These are phyloP conservation scores for Podospora conica DNA, from an alignment of 495 filamentous ascomycete genomes.

Conservation along the genomic window DNA sequence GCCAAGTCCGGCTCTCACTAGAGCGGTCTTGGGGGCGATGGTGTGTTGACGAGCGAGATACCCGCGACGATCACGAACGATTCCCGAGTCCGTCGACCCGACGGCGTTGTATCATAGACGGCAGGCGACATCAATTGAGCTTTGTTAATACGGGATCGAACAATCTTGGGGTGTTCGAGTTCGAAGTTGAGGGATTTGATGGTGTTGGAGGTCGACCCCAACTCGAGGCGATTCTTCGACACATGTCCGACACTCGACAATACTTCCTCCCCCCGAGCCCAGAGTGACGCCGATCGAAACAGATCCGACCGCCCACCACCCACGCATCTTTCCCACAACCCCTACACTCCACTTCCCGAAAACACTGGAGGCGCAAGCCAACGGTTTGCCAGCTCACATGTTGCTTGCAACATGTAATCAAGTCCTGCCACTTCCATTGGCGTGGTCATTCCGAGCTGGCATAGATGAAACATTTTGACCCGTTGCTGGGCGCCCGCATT, in stretches of 20 bases:
- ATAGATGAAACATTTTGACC: slow-evolving; percentile 27
- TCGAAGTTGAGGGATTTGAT: neutral
- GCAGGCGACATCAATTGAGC: slow-evolving; percentile 30
- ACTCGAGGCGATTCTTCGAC: no score
- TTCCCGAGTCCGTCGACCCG: slow-evolving; percentile 12
- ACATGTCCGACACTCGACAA: no score
- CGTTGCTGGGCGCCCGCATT: slow-evolving; percentile 34
- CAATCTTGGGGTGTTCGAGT: neutral
- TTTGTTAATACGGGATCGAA: slow-evolving; percentile 14
- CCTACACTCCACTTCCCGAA: neutral
- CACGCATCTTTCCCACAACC: neutral
- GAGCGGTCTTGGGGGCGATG: slow-evolving; percentile 8
- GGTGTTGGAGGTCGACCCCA: neutral
- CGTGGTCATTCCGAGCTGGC: slow-evolving; percentile 34
- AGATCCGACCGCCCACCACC: neutral
- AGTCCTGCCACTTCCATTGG: slow-evolving; percentile 25
- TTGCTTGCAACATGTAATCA: slow-evolving; percentile 27
- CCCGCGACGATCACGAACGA: slow-evolving; percentile 15
- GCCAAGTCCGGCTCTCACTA: slow-evolving; percentile 49
- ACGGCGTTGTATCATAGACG: slow-evolving; percentile 31
- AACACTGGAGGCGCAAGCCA: slow-evolving; percentile 2
- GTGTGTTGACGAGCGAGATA: slow-evolving; percentile 12
- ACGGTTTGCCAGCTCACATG: slow-evolving; percentile 26
- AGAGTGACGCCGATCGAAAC: neutral
- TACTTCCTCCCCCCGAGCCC: neutral